Base-by-base conservation (phyloP, 768 basidiomycete species). In the Tylopilus balloui region DNA sequence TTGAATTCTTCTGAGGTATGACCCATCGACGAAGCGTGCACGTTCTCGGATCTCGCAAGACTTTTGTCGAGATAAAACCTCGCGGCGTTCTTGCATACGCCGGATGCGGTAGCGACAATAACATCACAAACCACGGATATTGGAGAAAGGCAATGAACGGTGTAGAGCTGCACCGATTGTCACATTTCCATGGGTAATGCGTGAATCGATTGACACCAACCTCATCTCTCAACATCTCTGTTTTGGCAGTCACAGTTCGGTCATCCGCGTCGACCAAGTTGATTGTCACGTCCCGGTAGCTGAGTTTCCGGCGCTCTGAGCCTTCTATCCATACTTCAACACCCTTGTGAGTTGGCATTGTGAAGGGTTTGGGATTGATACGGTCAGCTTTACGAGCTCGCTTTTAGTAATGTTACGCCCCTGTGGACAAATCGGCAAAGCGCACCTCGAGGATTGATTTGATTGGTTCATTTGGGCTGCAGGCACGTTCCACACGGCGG, bases 261-360 rank as follows among this genome's bases (percentile, higher is more conserved):
- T 52, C 50, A 36, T 56, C 36, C 6, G 20, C 21, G 20, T 46
- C 50, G 15, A 60, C 24, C 10, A 60, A 24, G 41, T 47, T 35
- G 34, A 60, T 47, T 13, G 47, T 29, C 7, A 52, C 23, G 4
- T 35, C 41, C 13, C 36, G 47, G 17, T 45, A 27, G 21, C 20
- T 14, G 23, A 60, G 17, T 27, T 40, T 60, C 7, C 31, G 41
- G n/a, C 44, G 3, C 19, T 42, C n/a, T 10, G 54, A 49, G 25
- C 56, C 58, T 29, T 60, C 54, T 19, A 56, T 35, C 58, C 58
- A 60, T 20, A 48, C 47, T 28, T 59, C 58, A 34, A 59, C 42
- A 21, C 21, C 47, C 19, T 41, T 52, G 57, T 50, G 45, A 17
- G 39, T 39, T 39, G 54, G 53, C 58, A 59, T 60, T 27, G 49